These are phyloP conservation scores for Cryphonectria carpinicola DNA, from an alignment of 2,329 filamentous ascomycete species.

Conservation along the genomic window DNA sequence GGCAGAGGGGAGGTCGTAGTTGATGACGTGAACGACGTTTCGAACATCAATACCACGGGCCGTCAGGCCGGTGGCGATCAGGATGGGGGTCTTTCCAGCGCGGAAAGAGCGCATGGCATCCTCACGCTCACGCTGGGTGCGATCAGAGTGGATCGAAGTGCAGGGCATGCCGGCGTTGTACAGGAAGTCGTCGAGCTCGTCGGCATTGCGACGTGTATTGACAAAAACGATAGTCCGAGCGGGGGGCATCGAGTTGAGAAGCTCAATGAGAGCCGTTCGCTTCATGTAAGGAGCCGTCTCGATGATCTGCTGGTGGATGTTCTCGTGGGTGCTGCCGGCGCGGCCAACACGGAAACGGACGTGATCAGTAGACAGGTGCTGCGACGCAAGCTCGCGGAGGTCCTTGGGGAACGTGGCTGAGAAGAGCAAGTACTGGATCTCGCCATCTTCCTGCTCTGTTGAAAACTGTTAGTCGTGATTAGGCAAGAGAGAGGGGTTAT, in stretches of 20 bases:
- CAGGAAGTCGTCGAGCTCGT: conserved; percentile 84
- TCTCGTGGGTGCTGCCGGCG: conserved; percentile 78
- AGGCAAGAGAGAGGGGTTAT: not conserved
- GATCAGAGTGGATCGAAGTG: conserved; percentile 85
- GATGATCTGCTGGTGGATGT: conserved; percentile 80
- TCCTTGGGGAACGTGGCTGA: conserved; percentile 90
- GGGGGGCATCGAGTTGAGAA: conserved; percentile 72
- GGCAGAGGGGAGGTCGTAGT: conserved; percentile 80
- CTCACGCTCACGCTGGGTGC: conserved; percentile 89
- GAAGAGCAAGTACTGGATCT: conserved; percentile 78
- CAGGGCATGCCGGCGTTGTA: conserved; percentile 80
- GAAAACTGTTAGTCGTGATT: conserved; percentile 32
- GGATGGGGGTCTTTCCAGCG: conserved; percentile 71
- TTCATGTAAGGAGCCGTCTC: conserved; percentile 70
- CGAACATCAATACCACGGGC: conserved; percentile 88
- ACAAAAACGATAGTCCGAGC: conserved; percentile 88
- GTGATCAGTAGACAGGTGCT: conserved; percentile 74
- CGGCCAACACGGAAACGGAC: conserved; percentile 86
- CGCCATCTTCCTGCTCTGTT: conserved; percentile 74
- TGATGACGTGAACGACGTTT: conserved; percentile 89
- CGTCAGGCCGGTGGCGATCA: conserved; percentile 84
- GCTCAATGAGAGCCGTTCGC: conserved; percentile 69
- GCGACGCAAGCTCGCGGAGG: conserved; percentile 74
- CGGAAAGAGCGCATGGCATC: conserved; percentile 88
- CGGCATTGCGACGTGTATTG: conserved; percentile 74